These are phyloP conservation scores for Mucor circinelloides DNA, from an alignment of 371 early-diverging fungal species.

Conservation along the genomic window DNA sequence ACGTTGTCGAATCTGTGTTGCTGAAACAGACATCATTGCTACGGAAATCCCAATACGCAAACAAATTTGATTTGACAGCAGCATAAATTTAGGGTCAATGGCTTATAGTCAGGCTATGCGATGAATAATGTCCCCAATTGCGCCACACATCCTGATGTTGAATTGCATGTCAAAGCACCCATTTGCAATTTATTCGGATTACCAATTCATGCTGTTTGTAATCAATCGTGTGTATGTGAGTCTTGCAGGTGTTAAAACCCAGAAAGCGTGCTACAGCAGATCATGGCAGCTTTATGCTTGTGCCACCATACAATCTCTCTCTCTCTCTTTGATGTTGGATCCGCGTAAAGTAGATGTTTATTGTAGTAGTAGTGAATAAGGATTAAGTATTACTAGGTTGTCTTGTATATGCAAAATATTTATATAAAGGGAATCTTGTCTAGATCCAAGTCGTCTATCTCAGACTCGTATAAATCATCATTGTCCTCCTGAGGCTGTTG, in stretches of 20 bases:
- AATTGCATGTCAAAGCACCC: neutral
- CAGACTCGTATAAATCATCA: neutral
- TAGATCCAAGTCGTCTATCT: constrained; percentile 11
- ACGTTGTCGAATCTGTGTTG: constrained; percentile 4
- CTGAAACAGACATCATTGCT: neutral
- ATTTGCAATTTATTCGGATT: too few relatives aligned
- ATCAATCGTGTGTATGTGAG: too few relatives aligned
- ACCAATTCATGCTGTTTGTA: too few relatives aligned
- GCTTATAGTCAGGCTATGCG: neutral
- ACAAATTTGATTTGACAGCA: neutral
- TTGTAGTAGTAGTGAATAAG: neutral
- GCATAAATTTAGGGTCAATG: neutral
- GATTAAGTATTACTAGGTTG: neutral
- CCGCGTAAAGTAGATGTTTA: neutral
- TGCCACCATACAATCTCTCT: too few relatives aligned
- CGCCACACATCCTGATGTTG: neutral
- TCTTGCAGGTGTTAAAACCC: too few relatives aligned
- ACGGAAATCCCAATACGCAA: neutral
- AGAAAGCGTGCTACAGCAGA: too few relatives aligned
- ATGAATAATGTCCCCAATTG: neutral
- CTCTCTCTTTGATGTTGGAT: too few relatives aligned
- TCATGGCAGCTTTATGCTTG: too few relatives aligned
- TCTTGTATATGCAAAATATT: neutral
- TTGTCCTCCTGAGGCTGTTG: neutral
- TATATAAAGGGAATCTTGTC: constrained; percentile 13